Conservation (phyloP, 106 monocot species). For the Allium sativum region DNA sequence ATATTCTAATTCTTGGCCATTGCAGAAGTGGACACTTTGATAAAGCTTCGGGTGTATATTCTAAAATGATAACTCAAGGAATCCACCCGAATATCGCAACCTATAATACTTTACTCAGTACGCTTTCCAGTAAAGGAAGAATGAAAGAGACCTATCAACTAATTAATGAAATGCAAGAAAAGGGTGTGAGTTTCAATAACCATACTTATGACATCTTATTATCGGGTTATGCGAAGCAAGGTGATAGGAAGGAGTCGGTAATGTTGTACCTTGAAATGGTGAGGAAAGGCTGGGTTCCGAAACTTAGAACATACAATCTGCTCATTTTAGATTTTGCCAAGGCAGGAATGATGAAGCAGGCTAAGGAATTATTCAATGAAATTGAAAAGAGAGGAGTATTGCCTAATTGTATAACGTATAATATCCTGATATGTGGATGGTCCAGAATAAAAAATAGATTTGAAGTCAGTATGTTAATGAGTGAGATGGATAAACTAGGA, state of each 20-base stretch:
- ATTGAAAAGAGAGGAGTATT: slow-evolving; percentile 60
- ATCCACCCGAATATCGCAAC: slow-evolving; percentile 55
- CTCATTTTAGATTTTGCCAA: slow-evolving; percentile 75
- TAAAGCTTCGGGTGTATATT: slow-evolving; percentile 48
- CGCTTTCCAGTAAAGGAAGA: slow-evolving; percentile 38
- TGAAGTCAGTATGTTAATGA: slow-evolving; percentile 54
- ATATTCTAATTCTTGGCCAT: slow-evolving; percentile 69
- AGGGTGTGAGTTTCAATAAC: slow-evolving; percentile 30
- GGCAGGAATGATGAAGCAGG: slow-evolving; percentile 83
- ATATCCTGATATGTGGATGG: slow-evolving; percentile 85
- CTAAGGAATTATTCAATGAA: slow-evolving; percentile 65
- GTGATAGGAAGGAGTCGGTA: slow-evolving; percentile 65
- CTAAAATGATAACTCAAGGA: slow-evolving; percentile 42
- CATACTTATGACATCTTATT: slow-evolving; percentile 70
- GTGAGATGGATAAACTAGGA: slow-evolving; percentile 68
- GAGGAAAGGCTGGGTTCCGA: slow-evolving; percentile 62
- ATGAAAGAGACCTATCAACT: slow-evolving; percentile 51
- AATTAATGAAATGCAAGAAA: slow-evolving; percentile 54
- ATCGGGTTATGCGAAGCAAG: slow-evolving; percentile 57
- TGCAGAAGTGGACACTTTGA: slow-evolving; percentile 58
- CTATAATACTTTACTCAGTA: slow-evolving; percentile 59
- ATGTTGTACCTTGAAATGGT: slow-evolving; percentile 88
- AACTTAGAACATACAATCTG: slow-evolving; percentile 72
- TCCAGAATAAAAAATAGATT: slow-evolving; percentile 46
- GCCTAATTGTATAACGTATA: slow-evolving; percentile 72